Conservation (phyloP, 1,284 basidiomycete species). For the Cutaneotrichosporon cavernicola region DNA sequence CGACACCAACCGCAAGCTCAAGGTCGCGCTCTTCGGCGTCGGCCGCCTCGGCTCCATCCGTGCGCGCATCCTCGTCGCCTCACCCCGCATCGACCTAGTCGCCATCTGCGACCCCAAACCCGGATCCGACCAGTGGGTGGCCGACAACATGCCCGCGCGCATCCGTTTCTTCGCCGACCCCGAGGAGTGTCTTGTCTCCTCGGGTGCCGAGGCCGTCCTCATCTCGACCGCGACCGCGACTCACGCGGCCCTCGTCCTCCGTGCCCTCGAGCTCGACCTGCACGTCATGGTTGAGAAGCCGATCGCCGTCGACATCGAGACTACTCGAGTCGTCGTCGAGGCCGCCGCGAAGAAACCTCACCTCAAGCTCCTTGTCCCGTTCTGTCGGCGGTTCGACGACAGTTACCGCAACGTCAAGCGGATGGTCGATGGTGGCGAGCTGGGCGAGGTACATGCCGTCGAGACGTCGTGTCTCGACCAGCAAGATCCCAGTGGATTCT, state of each 20-base stretch:
- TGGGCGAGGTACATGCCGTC: background rate
- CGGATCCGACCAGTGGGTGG: background rate
- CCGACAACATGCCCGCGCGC: background rate
- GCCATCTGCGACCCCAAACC: conserved; percentile 4
- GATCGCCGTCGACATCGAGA: conserved; percentile 2
- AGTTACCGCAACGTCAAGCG: background rate
- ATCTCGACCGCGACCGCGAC: conserved; percentile 4
- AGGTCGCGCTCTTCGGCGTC: conserved; percentile 3
- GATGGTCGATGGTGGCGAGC: background rate
- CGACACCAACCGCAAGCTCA: conserved; percentile 2
- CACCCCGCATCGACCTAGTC: conserved; percentile 2
- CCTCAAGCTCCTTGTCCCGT: background rate
- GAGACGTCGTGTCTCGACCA: conserved; percentile 1
- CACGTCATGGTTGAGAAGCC: conserved; percentile 9
- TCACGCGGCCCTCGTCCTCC: background rate
- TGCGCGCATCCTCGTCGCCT: background rate
- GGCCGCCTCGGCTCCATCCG: conserved; percentile 7
- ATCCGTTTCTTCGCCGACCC: background rate
- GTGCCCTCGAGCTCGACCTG: conserved; percentile 3
- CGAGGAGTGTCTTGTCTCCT: background rate
- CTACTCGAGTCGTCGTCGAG: background rate
- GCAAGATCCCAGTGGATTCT: conserved; percentile 4
- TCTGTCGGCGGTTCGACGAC: conserved; percentile 2
- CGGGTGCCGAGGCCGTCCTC: background rate
- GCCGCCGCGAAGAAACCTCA: background rate